Evolutionary conservation across 495 filamentous ascomycete genomes (phyloP).

Genomic region (Aspergillus baeticus): DNA sequence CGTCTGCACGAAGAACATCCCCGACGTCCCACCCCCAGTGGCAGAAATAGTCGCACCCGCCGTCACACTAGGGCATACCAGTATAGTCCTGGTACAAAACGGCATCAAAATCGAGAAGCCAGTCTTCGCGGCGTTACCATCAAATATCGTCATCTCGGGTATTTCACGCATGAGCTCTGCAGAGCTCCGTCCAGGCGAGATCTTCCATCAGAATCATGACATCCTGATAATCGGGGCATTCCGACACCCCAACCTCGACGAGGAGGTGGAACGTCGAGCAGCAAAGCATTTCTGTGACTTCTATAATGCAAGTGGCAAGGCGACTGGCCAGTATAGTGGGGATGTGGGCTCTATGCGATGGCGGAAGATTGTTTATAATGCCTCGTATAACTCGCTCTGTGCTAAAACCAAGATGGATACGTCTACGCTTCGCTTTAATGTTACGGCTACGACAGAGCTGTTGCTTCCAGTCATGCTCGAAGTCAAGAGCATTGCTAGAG

Average conservation of each 20-base stretch:
- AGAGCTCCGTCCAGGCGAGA: conserved; percentile 45
- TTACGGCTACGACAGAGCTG: too few species aligned
- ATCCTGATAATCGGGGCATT: conserved; percentile 46
- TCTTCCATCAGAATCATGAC: conserved; percentile 46
- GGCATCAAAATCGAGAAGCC: conserved; percentile 64
- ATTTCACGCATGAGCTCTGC: conserved; percentile 49
- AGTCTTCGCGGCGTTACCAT: conserved; percentile 23
- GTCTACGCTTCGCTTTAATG: conserved; percentile 48
- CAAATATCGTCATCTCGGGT: conserved; percentile 36
- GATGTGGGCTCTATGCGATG: conserved; percentile 45
- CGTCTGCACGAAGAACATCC: conserved; percentile 38
- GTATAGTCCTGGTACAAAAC: conserved; percentile 59
- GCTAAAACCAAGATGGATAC: too few species aligned
- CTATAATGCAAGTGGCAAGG: conserved; percentile 33
- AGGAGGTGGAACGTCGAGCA: too few species aligned
- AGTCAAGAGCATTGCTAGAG: not conserved
- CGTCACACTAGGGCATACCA: conserved; percentile 43
- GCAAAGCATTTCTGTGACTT: conserved; percentile 37
- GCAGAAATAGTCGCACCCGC: conserved; percentile 50
- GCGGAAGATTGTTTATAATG: conserved; percentile 53
- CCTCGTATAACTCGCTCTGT: conserved; percentile 45
- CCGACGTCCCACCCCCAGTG: conserved; percentile 41
- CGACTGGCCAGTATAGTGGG: conserved; percentile 21
- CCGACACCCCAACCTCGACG: conserved; percentile 5
- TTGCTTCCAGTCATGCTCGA: not conserved